Evolutionary conservation across 2,329 filamentous ascomycete genomes (phyloP), one percentile per base, ranked within the genome.

Genomic region (Cadophora luteo-olivacea): DNA sequence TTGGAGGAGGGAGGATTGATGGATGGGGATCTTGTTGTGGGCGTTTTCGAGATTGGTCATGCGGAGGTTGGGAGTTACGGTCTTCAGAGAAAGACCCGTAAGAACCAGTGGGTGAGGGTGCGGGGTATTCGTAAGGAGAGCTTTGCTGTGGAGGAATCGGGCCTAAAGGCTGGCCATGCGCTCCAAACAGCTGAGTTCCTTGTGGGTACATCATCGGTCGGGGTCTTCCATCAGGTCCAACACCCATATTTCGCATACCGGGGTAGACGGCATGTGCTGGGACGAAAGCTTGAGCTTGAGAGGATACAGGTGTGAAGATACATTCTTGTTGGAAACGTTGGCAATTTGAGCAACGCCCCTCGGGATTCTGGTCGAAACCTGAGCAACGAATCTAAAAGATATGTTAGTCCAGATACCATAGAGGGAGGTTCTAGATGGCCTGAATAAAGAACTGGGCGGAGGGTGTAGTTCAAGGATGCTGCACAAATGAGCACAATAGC

Each of bases 301-400:
- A 90, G 3, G 89, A 92, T 29, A 93, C 90, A 2, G 91, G 90
- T 0, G 90, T 92, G 79, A 93, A 93, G 79, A 93, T 88, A 80
- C 91, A 93, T 77, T 92, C 89, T 79, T 92, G 90, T 72, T 90
- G 90, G 81, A 92, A 93, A 60, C 90, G 84, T 72, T 89, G 84
- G 77, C 90, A 93, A 78, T 92, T 92, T 75, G 85, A 87, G 82
- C 90, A 93, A 69, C 89, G 87, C 69, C 91, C 91, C 78, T 92
- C 89, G 49, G 89, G 87, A 49, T 89, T 91, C 67, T 86, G 87
- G 75, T 92, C 90, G 77, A 92, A 93, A 33, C 90, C 91, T 4
- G 90, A 92, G 82, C 90, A 93, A 69, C 91, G 89, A 78, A 92
- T 92, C 90, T 92, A 48, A 62, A 48, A 57, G 24, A 29, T 29